These are phyloP conservation scores for Dissophora ornata DNA, from an alignment of 192 early-diverging fungal species.

Conservation along the genomic window DNA sequence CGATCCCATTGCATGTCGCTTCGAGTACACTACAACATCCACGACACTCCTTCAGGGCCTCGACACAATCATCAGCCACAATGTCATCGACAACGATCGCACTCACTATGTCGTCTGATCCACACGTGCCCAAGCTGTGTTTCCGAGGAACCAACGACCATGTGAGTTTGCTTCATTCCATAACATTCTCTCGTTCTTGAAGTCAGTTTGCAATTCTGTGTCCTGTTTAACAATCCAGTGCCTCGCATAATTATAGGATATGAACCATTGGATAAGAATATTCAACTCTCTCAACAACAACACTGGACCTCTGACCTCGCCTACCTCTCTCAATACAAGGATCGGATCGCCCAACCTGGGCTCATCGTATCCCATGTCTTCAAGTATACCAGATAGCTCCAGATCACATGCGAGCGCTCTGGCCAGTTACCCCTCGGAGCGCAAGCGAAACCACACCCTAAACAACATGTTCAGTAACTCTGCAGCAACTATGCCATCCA, in stretches of 20 bases:
- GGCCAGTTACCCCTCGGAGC: slow-evolving; percentile 19
- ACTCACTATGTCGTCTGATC: slow-evolving; percentile 17
- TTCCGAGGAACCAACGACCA: slow-evolving; percentile 44
- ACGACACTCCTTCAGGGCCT: slow-evolving; percentile 19
- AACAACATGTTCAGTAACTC: not conserved
- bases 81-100: slow-evolving; percentile 32
- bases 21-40: slow-evolving; percentile 11
- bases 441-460: slow-evolving; percentile 28
- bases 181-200: too few species aligned
- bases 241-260: slow-evolving; percentile 10
- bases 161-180: slow-evolving; percentile 24
- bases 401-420: not conserved
- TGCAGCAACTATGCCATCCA: slow-evolving; percentile 18
- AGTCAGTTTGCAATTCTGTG: too few species aligned
- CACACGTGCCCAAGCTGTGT: slow-evolving; percentile 26
- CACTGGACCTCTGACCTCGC: slow-evolving; percentile 2
- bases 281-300: slow-evolving; percentile 37
- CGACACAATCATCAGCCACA: not conserved
- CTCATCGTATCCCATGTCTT: not conserved
- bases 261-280: slow-evolving; percentile 47
- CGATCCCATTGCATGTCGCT: slow-evolving; percentile 12
- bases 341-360: slow-evolving; percentile 13
- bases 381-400: not conserved
- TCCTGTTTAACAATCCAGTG: too few species aligned
- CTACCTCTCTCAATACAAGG: not conserved